These are phyloP conservation scores for Solanum chmielewskii DNA, from an alignment of 257 asterid genomes.

Conservation along the genomic window DNA sequence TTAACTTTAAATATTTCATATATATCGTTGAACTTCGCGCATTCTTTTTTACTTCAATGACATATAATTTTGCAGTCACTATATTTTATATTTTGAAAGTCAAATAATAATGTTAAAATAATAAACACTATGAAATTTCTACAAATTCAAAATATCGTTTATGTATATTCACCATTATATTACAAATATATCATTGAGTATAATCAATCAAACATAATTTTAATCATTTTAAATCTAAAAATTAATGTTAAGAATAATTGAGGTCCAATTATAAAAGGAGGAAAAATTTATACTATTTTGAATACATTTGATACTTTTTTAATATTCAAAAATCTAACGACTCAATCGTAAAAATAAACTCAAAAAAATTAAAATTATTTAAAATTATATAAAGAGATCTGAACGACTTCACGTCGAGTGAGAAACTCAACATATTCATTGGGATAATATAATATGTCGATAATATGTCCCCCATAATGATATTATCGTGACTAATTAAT, in stretches of 20 bases:
- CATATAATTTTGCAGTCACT: background rate
- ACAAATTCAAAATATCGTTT: background rate
- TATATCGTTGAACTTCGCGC: too few species aligned
- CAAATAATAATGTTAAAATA: too few species aligned
- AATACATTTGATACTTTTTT: rapidly evolving
- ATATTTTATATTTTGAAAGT: too few species aligned
- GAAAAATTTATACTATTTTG: too few species aligned
- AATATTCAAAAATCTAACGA: too few species aligned
- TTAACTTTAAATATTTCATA: too few species aligned
- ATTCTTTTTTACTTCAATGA: too few species aligned
- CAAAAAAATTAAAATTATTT: background rate
- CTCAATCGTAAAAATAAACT: too few species aligned
- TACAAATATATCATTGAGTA: background rate
- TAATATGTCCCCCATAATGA: background rate
- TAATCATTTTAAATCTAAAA: too few species aligned
- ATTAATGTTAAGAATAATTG: background rate
- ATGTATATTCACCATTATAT: background rate
- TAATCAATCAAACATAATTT: background rate
- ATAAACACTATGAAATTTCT: too few species aligned
- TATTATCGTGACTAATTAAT: background rate
- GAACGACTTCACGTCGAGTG: too few species aligned
- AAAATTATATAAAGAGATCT: too few species aligned
- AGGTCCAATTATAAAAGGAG: background rate
- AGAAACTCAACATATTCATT: background rate
- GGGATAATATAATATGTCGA: background rate